Evolutionary conservation across 2,329 filamentous ascomycete species (phyloP), one percentile per base, ranked within the genome.

Genomic region (Aspergillus ruber): DNA sequence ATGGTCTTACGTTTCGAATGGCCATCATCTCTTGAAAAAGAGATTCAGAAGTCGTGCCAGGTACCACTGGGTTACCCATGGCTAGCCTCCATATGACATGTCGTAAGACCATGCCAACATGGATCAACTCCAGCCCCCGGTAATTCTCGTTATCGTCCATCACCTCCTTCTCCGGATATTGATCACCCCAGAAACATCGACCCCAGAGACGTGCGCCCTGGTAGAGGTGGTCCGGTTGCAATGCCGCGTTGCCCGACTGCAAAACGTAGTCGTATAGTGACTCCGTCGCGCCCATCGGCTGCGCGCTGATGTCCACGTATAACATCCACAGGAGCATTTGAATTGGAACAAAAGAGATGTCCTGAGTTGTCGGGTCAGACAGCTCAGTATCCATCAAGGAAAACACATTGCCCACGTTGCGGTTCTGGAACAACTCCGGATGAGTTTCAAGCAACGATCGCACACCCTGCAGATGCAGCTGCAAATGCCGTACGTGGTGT

Each of bases 61-160:
- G 41, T 23, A 48, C 49, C 40, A 48, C 46, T n/a, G 47, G 43
- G 3, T 57, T 48, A 8, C 59, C 57, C 29, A 61, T 41, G 6
- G 65, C 51, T 6, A 61, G 49, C 20, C 56, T 56, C 63, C 64
- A 66, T 6, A 58, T 64, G 18, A 54, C 55, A 39, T 67, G 51
- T 20, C 60, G 62, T 18, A 66, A 48, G 3, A 50, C 55, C 36
- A 66, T 59, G 5, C 56, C 59, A 2, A 49, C 43, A 39, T 68
- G 65, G 4, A 67, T 40, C 13, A 69, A 48, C 45, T 67, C 64
- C 13, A 68, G 49, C 3, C 56, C 63, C 18, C 66, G 55, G 49
- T 69, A 65, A 23, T 69, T 69, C 46, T 69, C 66, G 20, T 67
- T 65, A 29, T 68, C 65, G 44, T 69, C 66, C n/a, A 67, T 50